phyloP scores from a whole-genome alignment of 2,329 filamentous ascomycete species.

The Aaosphaeria pasadenensis region DNA sequence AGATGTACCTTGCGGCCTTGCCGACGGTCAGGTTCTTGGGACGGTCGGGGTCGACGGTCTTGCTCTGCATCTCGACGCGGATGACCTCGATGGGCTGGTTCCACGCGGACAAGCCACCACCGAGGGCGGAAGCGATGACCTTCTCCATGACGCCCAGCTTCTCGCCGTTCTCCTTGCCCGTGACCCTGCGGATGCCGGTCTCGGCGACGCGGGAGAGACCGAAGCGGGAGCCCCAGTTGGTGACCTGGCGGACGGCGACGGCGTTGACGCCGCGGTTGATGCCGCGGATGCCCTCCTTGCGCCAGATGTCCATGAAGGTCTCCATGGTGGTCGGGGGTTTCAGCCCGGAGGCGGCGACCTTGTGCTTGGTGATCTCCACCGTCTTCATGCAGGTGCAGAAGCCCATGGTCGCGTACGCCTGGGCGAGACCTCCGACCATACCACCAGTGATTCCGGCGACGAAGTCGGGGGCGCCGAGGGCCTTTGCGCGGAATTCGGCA shows the following conservation, averaged over 20 bases:
- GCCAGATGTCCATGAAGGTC: slow-evolving; percentile 97
- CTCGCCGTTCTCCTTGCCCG: slow-evolving; percentile 74
- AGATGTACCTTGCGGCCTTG: slow-evolving; percentile 81
- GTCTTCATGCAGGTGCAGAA: slow-evolving; percentile 99
- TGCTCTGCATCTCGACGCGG: slow-evolving; percentile 99
- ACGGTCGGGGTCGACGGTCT: slow-evolving; percentile 94
- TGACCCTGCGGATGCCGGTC: slow-evolving; percentile 75
- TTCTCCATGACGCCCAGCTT: slow-evolving; percentile 82
- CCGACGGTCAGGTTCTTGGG: slow-evolving; percentile 99
- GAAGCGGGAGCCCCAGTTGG: slow-evolving; percentile 98
- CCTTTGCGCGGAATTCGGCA: slow-evolving; percentile 89
- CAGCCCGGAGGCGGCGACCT: slow-evolving; percentile 77
- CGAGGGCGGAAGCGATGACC: slow-evolving; percentile 79
- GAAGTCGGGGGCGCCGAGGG: slow-evolving; percentile 81
- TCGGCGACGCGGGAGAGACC: slow-evolving; percentile 90
- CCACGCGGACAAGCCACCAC: slow-evolving; percentile 95
- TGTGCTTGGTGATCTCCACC: slow-evolving; percentile 98
- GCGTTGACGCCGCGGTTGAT: slow-evolving; percentile 99
- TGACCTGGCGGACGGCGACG: slow-evolving; percentile 97
- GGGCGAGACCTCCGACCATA: slow-evolving; percentile 90
- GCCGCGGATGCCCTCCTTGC: slow-evolving; percentile 85
- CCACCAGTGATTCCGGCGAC: slow-evolving; percentile 84
- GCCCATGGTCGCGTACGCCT: slow-evolving; percentile 99
- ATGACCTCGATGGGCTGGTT: slow-evolving; percentile 99
- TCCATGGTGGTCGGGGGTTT: slow-evolving; percentile 87